Evolutionary conservation across 1,284 basidiomycete genomes (phyloP).

Genomic region (Ustilago vetiveriae): DNA sequence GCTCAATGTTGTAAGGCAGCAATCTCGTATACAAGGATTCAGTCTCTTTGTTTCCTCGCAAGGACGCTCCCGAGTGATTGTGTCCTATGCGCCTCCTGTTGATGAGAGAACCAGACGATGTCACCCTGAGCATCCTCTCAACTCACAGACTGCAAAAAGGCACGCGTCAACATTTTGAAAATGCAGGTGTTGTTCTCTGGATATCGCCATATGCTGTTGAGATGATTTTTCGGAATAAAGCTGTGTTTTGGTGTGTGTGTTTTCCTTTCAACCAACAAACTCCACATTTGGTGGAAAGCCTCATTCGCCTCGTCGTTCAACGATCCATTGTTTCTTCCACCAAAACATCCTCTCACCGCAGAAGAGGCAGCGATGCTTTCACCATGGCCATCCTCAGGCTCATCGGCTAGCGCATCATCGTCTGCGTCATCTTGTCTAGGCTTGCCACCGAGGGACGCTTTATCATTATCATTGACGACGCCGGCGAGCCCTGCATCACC

Average conservation of each 20-base stretch:
- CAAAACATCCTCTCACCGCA: not conserved
- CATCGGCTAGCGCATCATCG: conserved; percentile 1
- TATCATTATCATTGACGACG: not conserved
- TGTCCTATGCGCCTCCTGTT: no score
- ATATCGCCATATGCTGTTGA: not conserved
- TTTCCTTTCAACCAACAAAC: conserved; percentile 1
- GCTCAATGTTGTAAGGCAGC: not conserved
- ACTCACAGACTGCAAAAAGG: no score
- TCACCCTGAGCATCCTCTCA: no score
- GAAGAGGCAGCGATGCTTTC: conserved; percentile 1
- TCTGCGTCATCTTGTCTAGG: not conserved
- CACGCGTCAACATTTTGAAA: no score
- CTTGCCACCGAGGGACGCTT: not conserved
- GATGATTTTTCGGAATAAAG: not conserved
- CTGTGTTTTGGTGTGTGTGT: not conserved
- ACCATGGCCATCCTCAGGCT: conserved; percentile 6
- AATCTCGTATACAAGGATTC: no score
- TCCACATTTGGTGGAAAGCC: not conserved
- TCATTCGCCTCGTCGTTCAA: no score
- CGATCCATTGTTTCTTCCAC: conserved; percentile 1
- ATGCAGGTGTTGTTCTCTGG: conserved; percentile 10
- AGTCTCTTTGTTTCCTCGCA: no score
- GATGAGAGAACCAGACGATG: no score
- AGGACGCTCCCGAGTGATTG: no score
- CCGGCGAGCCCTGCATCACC: not conserved